These are phyloP conservation scores for Irineochytrium annulatum DNA, from an alignment of 192 early-diverging fungal species.

Conservation along the genomic window DNA sequence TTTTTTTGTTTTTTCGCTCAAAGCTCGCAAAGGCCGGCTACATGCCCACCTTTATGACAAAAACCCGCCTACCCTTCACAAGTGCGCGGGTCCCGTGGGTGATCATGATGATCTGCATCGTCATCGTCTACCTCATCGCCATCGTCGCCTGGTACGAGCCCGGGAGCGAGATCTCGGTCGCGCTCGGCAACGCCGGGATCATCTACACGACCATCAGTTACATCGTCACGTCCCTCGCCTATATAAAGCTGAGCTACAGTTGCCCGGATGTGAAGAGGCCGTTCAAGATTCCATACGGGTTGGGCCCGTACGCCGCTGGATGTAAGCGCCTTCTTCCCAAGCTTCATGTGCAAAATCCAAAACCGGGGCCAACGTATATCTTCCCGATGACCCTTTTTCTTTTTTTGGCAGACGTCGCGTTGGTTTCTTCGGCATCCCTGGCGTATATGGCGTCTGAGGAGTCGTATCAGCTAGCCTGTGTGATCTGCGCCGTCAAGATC, in stretches of 20 bases:
- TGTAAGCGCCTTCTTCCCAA: too few species aligned
- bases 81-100: too few species aligned
- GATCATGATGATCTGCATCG: too few species aligned
- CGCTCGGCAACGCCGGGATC: constrained; percentile 4
- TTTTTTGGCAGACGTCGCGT: not conserved
- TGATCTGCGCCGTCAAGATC: constrained; percentile 10
- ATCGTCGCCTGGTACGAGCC: not conserved
- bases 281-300: constrained; percentile 1
- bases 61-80: too few species aligned
- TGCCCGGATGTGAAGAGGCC: not conserved
- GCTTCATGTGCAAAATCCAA: too few species aligned
- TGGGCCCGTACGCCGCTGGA: constrained; percentile 3
- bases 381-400: not conserved
- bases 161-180: not conserved
- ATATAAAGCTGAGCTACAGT: constrained; percentile 6
- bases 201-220: constrained; percentile 5
- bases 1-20: too few species aligned
- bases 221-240: not conserved
- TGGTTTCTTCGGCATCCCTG: too few species aligned
- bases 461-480: too few species aligned
- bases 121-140: constrained; percentile 5
- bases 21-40: too few species aligned
- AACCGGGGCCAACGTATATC: too few species aligned
- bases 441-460: too few species aligned
- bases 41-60: too few species aligned